Percentiles rank a stretch among this genome's conserved stretches.
phyloP scores from a whole-genome alignment of 257 asterid genomes.

The Penstemon davidsonii region DNA sequence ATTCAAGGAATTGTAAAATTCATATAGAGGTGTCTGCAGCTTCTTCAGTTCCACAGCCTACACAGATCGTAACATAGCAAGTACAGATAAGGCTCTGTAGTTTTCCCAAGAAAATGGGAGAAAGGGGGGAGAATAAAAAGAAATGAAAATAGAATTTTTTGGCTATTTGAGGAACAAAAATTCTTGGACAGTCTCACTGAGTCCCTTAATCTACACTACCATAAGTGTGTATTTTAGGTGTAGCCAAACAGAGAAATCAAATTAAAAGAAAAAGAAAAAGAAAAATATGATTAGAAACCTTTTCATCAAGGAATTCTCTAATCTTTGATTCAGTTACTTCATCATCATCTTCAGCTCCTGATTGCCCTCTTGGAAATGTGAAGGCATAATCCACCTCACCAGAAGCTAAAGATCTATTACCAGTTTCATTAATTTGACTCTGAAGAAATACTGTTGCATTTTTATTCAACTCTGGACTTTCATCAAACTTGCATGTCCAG shows the following conservation, averaged over 20 bases:
- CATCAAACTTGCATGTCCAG: slow-evolving; percentile 77
- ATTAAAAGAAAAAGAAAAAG: neutral
- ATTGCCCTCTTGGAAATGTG: slow-evolving; percentile 65
- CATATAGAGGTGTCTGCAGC: slow-evolving; percentile 91
- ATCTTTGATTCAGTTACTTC: slow-evolving; percentile 88
- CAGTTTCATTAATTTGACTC: slow-evolving; percentile 43
- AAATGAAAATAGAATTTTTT: neutral
- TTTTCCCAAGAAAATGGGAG: neutral
- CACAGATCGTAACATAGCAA: slow-evolving; percentile 28
- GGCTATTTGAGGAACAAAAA: neutral
- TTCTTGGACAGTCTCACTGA: slow-evolving; percentile 9
- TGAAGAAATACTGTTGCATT: slow-evolving; percentile 43
- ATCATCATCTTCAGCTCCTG: slow-evolving; percentile 75
- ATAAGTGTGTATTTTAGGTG: slow-evolving; percentile 7
- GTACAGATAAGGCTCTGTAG: slow-evolving; percentile 8
- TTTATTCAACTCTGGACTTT: slow-evolving; percentile 58
- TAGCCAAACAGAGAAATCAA: neutral
- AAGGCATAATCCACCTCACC: slow-evolving; percentile 57
- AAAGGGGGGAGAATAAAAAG: neutral
- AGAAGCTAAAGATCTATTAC: slow-evolving; percentile 42
- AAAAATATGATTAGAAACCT: slow-evolving; percentile 45
- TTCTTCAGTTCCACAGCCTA: slow-evolving; percentile 89
- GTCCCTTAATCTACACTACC: neutral
- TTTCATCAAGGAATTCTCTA: slow-evolving; percentile 87
- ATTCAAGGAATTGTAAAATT: slow-evolving; percentile 81